These are phyloP conservation scores for Aspergillus olivimuriae DNA, from an alignment of 495 filamentous ascomycete genomes.

Conservation along the genomic window DNA sequence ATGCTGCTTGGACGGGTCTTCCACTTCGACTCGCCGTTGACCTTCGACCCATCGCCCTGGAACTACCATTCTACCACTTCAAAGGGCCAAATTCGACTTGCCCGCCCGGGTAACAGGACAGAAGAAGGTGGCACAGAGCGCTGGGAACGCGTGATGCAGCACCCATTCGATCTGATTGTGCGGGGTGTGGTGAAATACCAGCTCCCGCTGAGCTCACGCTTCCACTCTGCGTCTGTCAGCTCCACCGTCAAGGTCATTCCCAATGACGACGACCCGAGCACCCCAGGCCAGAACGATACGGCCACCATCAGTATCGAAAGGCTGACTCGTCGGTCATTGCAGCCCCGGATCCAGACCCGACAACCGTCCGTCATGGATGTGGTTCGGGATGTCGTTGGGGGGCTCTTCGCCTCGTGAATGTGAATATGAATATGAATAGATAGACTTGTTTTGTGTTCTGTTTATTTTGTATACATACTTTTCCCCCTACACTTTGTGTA, in stretches of 20 bases:
- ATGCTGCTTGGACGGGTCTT: constrained; percentile 87
- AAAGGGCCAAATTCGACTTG: constrained; percentile 72
- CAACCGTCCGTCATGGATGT: constrained; percentile 5
- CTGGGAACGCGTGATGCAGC: constrained; percentile 85
- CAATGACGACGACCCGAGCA: constrained; percentile 7
- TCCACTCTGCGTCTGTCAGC: constrained; percentile 49
- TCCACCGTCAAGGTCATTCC: constrained; percentile 42
- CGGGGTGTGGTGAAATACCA: constrained; percentile 85
- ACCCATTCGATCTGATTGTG: constrained; percentile 88
- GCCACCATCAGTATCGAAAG: constrained; percentile 21
- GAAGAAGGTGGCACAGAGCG: constrained; percentile 77
- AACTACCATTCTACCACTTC: constrained; percentile 58
- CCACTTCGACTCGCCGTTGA: constrained; percentile 76
- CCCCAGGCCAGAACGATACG: constrained; percentile 18
- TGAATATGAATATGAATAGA: constrained; percentile 25
- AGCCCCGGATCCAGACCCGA: background rate
- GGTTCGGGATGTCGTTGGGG: constrained; percentile 8
- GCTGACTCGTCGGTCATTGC: background rate
- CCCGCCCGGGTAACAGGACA: constrained; percentile 82
- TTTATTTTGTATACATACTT: constrained; percentile 9
- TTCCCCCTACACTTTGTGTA: constrained; percentile 16
- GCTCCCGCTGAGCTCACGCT: constrained; percentile 69
- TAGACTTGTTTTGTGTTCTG: constrained; percentile 8
- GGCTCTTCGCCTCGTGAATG: no score
- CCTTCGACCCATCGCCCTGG: constrained; percentile 84